Evolutionary conservation across 2,329 filamentous ascomycete species (phyloP).

Genomic region (Colletotrichum graminicola): DNA sequence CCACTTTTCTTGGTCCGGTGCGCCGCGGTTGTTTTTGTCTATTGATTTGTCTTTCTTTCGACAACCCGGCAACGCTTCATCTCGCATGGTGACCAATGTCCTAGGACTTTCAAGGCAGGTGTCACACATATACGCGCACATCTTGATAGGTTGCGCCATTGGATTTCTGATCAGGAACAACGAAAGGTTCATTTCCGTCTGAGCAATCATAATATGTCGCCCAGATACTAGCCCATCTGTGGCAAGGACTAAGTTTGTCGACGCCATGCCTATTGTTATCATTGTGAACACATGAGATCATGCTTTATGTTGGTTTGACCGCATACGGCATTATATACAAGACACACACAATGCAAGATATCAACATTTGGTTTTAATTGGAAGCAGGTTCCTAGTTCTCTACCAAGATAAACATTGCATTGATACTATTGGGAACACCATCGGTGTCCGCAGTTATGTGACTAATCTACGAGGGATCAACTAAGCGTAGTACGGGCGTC

Average conservation of each 20-base stretch:
- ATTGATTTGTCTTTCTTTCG: not conserved
- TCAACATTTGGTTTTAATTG: too few relatives aligned
- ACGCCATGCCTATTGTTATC: not conserved
- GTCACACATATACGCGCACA: not conserved
- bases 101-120: not conserved
- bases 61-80: conserved; percentile 1
- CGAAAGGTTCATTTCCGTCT: not conserved
- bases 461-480: not conserved
- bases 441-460: not conserved
- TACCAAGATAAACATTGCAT: too few relatives aligned
- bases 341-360: not conserved
- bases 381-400: too few relatives aligned
- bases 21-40: conserved; percentile 14
- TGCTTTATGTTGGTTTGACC: not conserved
- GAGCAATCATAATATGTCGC: not conserved
- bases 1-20: conserved; percentile 9
- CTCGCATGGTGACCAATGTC: not conserved
- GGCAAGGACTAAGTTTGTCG: not conserved
- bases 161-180: not conserved
- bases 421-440: not conserved
- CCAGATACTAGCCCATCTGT: not conserved
- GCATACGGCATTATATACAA: not conserved
- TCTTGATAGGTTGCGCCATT: not conserved
- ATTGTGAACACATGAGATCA: not conserved
- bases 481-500: conserved; percentile 30